phyloP scores from a whole-genome alignment of 306 rosid genomes.

The Sicyos baderoa region DNA sequence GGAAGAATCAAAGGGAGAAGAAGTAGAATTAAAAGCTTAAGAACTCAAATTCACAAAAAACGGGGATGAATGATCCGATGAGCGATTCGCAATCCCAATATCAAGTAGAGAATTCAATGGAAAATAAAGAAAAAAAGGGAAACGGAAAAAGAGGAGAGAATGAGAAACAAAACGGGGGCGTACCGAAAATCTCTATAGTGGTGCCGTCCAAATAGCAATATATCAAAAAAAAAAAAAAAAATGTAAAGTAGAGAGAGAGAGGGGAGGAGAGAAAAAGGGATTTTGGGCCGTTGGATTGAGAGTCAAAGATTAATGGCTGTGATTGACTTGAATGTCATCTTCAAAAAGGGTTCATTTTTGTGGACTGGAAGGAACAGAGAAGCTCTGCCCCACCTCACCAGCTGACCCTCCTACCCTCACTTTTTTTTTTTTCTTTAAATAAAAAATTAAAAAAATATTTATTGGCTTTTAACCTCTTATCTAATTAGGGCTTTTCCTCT shows the following conservation, averaged over 20 bases:
- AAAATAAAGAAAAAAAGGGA: neutral
- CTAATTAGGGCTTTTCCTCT: neutral
- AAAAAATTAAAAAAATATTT: neutral
- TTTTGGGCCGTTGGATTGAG: constrained; percentile 30
- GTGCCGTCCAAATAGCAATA: constrained; percentile 43
- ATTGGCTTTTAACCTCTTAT: neutral
- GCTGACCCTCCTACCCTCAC: constrained; percentile 26
- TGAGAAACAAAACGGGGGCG: constrained; percentile 2
- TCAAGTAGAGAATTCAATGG: neutral
- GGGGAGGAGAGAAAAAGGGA: constrained; percentile 9
- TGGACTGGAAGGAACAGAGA: constrained; percentile 23
- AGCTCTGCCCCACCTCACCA: constrained; percentile 28
- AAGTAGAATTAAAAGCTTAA: constrained; percentile 10
- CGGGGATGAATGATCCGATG: constrained; percentile 41
- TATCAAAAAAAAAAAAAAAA: neutral
- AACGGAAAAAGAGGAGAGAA: neutral
- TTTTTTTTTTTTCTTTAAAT: neutral
- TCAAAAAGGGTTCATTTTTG: constrained; percentile 33
- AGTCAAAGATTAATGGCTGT: constrained; percentile 31
- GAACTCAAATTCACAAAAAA: neutral
- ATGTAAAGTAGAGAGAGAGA: neutral
- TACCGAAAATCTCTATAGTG: constrained; percentile 23
- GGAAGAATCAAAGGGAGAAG: constrained; percentile 17
- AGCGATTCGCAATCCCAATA: constrained; percentile 26
- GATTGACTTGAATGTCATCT: constrained; percentile 29